Evolutionary conservation across 2,329 filamentous ascomycete genomes (phyloP).

Genomic region (Bipolaris bicolor): DNA sequence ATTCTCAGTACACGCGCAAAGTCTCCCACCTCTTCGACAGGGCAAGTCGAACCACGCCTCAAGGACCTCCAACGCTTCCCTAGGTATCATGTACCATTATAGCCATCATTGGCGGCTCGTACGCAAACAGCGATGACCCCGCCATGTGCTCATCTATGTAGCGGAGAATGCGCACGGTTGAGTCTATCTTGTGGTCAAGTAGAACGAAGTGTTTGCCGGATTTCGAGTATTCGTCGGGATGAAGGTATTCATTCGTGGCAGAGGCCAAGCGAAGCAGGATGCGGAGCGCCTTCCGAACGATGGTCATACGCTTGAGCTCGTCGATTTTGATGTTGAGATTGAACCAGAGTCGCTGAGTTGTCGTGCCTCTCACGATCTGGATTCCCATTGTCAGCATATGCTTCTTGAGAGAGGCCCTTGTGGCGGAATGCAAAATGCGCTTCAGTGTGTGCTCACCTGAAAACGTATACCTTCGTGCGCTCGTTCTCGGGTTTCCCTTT

Average conservation of each 20-base stretch:
- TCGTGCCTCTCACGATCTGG: not conserved
- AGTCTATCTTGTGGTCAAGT: constrained; percentile 1
- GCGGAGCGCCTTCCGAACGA: not conserved
- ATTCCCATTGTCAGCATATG: not conserved
- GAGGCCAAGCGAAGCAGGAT: not conserved
- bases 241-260: not conserved
- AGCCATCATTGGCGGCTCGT: not conserved
- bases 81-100: not conserved
- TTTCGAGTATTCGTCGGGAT: not conserved
- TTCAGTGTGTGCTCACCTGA: not conserved
- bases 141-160: not conserved
- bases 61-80: not conserved
- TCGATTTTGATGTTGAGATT: not conserved
- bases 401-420: not conserved
- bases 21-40: not conserved
- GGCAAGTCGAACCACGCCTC: not conserved
- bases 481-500: not conserved
- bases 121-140: constrained; percentile 1
- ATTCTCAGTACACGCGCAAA: not conserved
- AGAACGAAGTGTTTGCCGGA: not conserved
- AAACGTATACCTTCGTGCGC: not conserved
- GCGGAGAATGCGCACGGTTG: not conserved
- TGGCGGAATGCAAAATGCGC: not conserved
- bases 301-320: not conserved
- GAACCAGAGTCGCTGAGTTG: not conserved